Percentiles rank a stretch among this genome's conserved stretches.
Evolutionary conservation across 2,329 filamentous ascomycete species (phyloP).

Genomic region (Colletotrichum truncatum): DNA sequence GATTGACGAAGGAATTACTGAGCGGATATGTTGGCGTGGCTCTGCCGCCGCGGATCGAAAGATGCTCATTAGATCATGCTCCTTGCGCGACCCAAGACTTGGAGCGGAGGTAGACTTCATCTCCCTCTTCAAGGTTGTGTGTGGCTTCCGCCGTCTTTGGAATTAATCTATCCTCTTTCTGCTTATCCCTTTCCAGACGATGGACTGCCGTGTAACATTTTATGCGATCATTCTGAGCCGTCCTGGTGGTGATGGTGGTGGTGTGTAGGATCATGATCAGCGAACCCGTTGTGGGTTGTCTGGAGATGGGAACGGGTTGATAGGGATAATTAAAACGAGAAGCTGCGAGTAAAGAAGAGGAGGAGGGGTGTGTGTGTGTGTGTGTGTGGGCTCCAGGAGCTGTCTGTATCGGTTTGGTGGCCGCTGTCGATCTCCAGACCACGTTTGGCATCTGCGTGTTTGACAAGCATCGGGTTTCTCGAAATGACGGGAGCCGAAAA

Average conservation of each 20-base stretch:
- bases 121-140: too few species aligned
- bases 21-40: not conserved
- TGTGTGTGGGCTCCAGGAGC: not conserved
- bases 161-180: not conserved
- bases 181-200: not conserved
- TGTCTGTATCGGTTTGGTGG: too few species aligned
- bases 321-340: not conserved
- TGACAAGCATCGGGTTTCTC: not conserved
- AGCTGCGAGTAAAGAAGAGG: not conserved
- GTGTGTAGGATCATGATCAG: conserved; percentile 17
- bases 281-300: not conserved
- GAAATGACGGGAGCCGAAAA: too few species aligned
- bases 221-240: not conserved
- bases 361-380: not conserved
- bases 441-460: conserved; percentile 2
- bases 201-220: not conserved
- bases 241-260: not conserved
- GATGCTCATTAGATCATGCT: not conserved
- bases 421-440: not conserved
- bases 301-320: not conserved
- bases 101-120: too few species aligned
- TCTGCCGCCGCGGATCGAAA: not conserved
- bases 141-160: not conserved
- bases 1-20: too few species aligned
- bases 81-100: not conserved